Conservation (phyloP, 2,329 filamentous ascomycete species). For the Fusarium sp. region DNA sequence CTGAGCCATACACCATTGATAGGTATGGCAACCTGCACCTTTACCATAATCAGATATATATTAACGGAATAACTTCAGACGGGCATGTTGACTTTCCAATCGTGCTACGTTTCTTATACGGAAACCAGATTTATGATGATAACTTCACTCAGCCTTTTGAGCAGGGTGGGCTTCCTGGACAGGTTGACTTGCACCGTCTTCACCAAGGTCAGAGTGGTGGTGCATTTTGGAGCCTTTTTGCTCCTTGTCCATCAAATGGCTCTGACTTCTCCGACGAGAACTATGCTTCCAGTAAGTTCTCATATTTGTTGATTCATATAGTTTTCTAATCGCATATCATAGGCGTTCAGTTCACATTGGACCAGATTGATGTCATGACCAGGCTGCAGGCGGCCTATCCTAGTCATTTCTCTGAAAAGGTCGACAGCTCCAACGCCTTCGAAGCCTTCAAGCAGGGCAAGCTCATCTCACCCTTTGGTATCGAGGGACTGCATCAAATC, state of each 20-base stretch:
- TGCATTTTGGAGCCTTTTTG: slow-evolving; percentile 93
- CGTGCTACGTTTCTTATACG: slow-evolving; percentile 72
- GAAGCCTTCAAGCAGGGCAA: slow-evolving; percentile 70
- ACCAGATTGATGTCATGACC: slow-evolving; percentile 80
- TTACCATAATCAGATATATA: fast-evolving
- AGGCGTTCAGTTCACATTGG: slow-evolving; percentile 75
- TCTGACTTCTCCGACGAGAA: slow-evolving; percentile 79
- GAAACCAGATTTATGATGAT: slow-evolving; percentile 81
- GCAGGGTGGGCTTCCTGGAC: slow-evolving; percentile 73
- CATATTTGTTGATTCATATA: not conserved
- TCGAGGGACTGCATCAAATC: slow-evolving; percentile 94
- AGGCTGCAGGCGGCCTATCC: slow-evolving; percentile 75
- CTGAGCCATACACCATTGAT: slow-evolving; percentile 63
- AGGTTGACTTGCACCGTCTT: slow-evolving; percentile 85
- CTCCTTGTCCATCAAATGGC: slow-evolving; percentile 79
- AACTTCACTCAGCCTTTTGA: slow-evolving; percentile 82
- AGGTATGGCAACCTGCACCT: slow-evolving; percentile 51
- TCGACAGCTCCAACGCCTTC: slow-evolving; percentile 71
- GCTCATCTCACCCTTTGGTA: slow-evolving; percentile 81
- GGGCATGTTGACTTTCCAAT: slow-evolving; percentile 92
- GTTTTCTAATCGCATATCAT: not conserved
- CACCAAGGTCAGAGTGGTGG: slow-evolving; percentile 79
- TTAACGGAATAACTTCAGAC: slow-evolving; percentile 64
- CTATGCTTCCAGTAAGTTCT: slow-evolving; percentile 72
- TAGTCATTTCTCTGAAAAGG: slow-evolving; percentile 73